Percentiles rank a stretch among this genome's conserved stretches.
Conservation (phyloP, 2,329 filamentous ascomycete genomes). For the Neonectria faginata region DNA sequence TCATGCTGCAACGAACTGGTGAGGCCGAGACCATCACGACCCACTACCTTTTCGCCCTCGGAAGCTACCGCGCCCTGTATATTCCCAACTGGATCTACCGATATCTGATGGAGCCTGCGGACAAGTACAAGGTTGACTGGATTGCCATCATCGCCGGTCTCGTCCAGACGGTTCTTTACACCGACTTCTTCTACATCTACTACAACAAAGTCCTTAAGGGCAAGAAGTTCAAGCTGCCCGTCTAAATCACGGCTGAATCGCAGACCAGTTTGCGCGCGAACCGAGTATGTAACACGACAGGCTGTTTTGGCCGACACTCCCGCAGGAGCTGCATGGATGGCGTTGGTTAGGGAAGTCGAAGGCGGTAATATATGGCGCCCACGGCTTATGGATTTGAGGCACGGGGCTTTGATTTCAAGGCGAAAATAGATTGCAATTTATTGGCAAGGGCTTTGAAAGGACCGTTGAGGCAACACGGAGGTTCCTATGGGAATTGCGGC, state of each 20-base stretch:
- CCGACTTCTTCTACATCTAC: conserved; percentile 99
- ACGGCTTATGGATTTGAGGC: conserved; percentile 41
- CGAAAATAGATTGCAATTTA: conserved; percentile 43
- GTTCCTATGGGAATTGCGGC: conserved; percentile 3
- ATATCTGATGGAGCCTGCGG: conserved; percentile 75
- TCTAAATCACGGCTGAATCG: conserved; percentile 60
- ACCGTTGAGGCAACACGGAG: background rate
- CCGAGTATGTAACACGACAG: conserved; percentile 2
- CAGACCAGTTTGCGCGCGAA: background rate
- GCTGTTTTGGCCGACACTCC: conserved; percentile 14
- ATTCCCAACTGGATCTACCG: conserved; percentile 99
- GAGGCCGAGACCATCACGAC: conserved; percentile 99
- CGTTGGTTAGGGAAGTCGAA: conserved; percentile 47
- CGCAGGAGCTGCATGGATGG: conserved; percentile 47
- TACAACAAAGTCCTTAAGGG: conserved; percentile 95
- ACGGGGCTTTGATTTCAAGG: conserved; percentile 35
- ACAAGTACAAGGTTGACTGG: conserved; percentile 78
- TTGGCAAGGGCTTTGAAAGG: conserved; percentile 1
- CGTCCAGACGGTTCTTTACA: conserved; percentile 94
- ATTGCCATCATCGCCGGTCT: conserved; percentile 91
- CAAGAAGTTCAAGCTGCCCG: conserved; percentile 87
- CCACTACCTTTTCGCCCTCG: conserved; percentile 95
- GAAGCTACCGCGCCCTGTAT: conserved; percentile 91
- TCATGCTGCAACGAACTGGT: conserved; percentile 97
- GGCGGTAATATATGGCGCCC: conserved; percentile 46